A percentile compares a stretch with the other conserved stretches of the same genome.
phyloP scores from a whole-genome alignment of 2,329 filamentous ascomycete species.

The Penicillium concentricum region DNA sequence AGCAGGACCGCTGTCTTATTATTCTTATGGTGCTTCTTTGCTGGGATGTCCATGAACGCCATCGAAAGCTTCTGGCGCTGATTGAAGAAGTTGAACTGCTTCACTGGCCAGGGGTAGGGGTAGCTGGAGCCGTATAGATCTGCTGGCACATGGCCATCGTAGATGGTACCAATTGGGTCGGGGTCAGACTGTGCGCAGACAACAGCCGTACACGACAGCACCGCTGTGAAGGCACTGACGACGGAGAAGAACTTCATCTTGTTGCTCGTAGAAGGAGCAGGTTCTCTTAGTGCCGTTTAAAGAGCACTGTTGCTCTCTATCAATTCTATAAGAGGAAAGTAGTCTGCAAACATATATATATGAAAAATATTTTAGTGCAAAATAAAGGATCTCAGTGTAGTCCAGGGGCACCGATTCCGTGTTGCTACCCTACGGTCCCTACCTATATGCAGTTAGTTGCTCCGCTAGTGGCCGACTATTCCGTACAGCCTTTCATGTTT shows the following conservation, averaged over 20 bases:
- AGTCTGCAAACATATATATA: neutral
- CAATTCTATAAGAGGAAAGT: neutral
- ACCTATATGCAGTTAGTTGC: neutral
- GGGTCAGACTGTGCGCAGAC: conserved; percentile 8
- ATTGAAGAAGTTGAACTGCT: conserved; percentile 16
- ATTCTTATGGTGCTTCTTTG: neutral
- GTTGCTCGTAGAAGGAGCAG: neutral
- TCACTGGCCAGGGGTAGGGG: conserved; percentile 15
- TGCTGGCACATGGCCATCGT: conserved; percentile 8
- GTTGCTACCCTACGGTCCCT: neutral
- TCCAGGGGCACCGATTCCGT: neutral
- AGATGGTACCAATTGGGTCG: conserved; percentile 13
- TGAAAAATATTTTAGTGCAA: neutral
- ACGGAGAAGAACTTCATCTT: conserved; percentile 1
- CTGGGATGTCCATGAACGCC: conserved; percentile 15
- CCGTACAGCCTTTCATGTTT: neutral
- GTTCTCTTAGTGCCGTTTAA: neutral
- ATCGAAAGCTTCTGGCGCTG: conserved; percentile 16
- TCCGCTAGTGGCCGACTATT: neutral
- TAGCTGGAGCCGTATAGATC: conserved; percentile 12
- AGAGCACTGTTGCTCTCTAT: neutral
- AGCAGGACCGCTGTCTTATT: conserved; percentile 10
- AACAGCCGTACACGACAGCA: neutral
- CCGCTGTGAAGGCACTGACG: neutral
- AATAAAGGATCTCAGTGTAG: neutral